Evolutionary conservation across 805 yeast species (phyloP), one percentile per base, ranked within the genome.

Genomic region (Metschnikowia baotianmanensis): DNA sequence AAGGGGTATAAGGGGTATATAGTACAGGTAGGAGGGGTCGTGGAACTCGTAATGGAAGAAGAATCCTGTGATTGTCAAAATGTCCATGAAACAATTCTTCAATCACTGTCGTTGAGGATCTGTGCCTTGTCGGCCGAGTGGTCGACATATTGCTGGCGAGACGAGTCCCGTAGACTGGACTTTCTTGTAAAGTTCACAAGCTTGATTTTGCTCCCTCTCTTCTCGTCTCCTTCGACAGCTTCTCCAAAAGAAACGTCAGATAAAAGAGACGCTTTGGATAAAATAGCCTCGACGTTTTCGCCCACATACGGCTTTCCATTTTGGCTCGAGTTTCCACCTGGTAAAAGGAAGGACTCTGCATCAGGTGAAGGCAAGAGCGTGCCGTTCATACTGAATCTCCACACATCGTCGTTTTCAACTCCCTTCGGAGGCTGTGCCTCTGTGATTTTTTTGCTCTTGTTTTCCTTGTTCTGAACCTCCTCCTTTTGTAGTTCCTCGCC

Each of bases 161-260:
- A 61, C n/a, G 69, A 61, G 38, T 69, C 69, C 42, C 65, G 56
- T 43, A 69, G 57, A 43, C 73, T 63, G 8, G 69, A 70, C 47
- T 66, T 66, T 47, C 76, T 58, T 4, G 75, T 71, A 45, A 74
- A 72, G 34, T 73, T 72, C 29, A 74, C 76, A 39, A 73, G 57
- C 52, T 74, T 72, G 10, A 75, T 74, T 32, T 59, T 59, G 23
- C 49, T 36, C 12, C 45, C 52, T 13, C 33, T 30, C 16, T 30
- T 44, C 10, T 30, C 38, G 12, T 38, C 43, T n/a, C n/a, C n/a
- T 19, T 24, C 38, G 15, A 24, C 38, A 2, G 38, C 34, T 26
- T 41, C 36, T 11, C 33, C 37, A 21, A 31, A 37, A 7, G 50
- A 34, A 22, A 38, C 25, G 12, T 51, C 45, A 2, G 50, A 45